Base-by-base conservation (phyloP, 768 basidiomycete genomes). In the Tephrocybe sp. region DNA sequence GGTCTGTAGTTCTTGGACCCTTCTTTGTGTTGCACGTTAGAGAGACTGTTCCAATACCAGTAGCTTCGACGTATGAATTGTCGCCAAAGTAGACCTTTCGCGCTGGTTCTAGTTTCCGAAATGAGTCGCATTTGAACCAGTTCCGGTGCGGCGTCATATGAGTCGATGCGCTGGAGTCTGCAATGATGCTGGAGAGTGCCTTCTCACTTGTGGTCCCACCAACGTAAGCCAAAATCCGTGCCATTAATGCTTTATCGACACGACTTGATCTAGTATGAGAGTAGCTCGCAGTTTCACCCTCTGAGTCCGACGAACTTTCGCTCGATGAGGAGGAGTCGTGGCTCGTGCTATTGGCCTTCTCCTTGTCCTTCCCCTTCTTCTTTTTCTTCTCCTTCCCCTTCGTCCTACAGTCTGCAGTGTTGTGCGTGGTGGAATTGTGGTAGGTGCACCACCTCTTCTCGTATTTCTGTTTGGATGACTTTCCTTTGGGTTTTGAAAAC, bases 221-320 rank as follows among this genome's bases (percentile, higher is more conserved):
- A 40, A 40, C 18, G 15, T 40, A 40, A 40, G 39, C 39, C 39
- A 40, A 40, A 40, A 40, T 40, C 7, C 15, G 39, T 40, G 39
- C 3, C 39, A 40, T 40, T 40, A 40, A 15, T 4, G 39, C 39
- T 15, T 23, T 40, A 6, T 9, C 19, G 22, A 40, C 39, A 40
- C 9, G 11, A 19, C 12, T 40, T 7, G 39, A 21, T 23, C 22
- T 40, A 8, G 18, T 40, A 21, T 21, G 19, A 4, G 39, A 40
- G 18, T 40, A 40, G 6, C 39, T 15, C 6, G 39, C 39, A 19
- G 39, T 40, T 12, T 23, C 21, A 5, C 15, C 19, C 4, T 23
- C 39, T 4, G 39, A 23, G 9, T 21, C 15, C 11, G 27, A 29
- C 11, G 6, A 29, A 19, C 21, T 40, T 11, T 9, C n/a, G n/a